Base-by-base conservation (phyloP, 148 eudicot genomes). In the Rhododendron griersonianum region DNA sequence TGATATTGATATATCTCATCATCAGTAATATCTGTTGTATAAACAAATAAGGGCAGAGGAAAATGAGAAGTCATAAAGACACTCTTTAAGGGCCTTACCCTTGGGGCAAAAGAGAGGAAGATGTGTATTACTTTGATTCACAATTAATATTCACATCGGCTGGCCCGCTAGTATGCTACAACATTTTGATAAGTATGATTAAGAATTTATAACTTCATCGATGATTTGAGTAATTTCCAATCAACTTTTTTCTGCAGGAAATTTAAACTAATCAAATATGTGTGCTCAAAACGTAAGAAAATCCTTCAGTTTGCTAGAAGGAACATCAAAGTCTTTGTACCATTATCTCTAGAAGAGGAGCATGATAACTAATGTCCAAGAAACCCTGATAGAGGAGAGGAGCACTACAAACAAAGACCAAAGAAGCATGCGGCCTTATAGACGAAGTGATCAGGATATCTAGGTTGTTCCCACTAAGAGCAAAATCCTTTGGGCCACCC, bases 1-100 rank as follows among this genome's bases (percentile, higher is more conserved):
- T 84, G 90, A 88, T 92, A 91, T 85, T 91, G 93, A 87, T 78
- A 88, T 84, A 96, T 91, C 81, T 93, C 95, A 69, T 87, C 73
- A 88, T 93, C 95, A 82, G 86, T 86, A 55, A 91, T 85, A 86
- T 91, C 99, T 96, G 88, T 82, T 85, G 79, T 48, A 51, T 16
- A 21, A 41, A 59, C 67, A 78, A n/a, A 85, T 55, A 74, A 81
- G n/a, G 25, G 37, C 39, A 65, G 79, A 50, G 44, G 14, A 85
- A 73, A 35, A 67, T 75, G 73, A 87, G 47, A 85, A 67, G 50
- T 63, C 35, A 19, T 81, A 63, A 63, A 77, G 21, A 86, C 8
- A 33, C 18, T 23, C 28, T 15, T 30, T 8, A n/a, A 13, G 7
- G 28, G 18, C 1, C n/a, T 3, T 33, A 33, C 35, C 47, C 2